A percentile compares a stretch with the other conserved stretches of the same genome.
Conservation (phyloP, 2,329 filamentous ascomycete species). For the Sordariomycetes sp. region DNA sequence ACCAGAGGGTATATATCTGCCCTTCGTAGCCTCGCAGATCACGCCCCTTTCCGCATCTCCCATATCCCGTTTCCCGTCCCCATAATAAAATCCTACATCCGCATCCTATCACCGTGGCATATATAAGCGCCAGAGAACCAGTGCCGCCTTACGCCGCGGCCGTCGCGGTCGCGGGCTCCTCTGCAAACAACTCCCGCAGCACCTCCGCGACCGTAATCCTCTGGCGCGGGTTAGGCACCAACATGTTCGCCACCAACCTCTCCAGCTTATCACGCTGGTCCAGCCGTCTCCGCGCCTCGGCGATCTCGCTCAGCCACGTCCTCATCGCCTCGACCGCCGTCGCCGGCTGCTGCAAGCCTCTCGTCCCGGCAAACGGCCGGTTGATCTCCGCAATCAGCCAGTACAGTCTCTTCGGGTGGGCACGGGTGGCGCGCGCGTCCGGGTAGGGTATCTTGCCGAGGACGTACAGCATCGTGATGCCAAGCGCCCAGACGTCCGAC, state of each 20-base stretch:
- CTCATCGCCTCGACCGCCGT: constrained; percentile 39
- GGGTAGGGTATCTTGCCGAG: constrained; percentile 41
- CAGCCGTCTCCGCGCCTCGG: constrained; percentile 30
- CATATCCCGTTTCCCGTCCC: not conserved
- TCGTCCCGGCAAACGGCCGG: constrained; percentile 15
- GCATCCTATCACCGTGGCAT: not conserved
- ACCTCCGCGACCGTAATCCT: constrained; percentile 41
- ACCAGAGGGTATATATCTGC: not conserved
- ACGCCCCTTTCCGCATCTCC: not conserved
- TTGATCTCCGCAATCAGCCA: constrained; percentile 47
- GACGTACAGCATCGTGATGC: constrained; percentile 47
- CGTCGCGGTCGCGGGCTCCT: constrained; percentile 7
- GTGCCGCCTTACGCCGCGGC: not conserved
- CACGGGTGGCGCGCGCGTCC: constrained; percentile 32
- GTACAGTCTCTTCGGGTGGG: constrained; percentile 36
- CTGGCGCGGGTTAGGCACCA: constrained; percentile 33
- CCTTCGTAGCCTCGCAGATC: not conserved
- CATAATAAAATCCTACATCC: not conserved
- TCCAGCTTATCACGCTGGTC: constrained; percentile 34
- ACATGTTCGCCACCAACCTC: constrained; percentile 37
- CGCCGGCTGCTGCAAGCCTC: constrained; percentile 16
- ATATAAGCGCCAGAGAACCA: not conserved
- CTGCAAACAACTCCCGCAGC: constrained; percentile 26
- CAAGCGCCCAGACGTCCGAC: constrained; percentile 47
- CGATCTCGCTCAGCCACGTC: constrained; percentile 40